Evolutionary conservation across 257 asterid species (phyloP), one percentile per base, ranked within the genome.

Genomic region (Jaltomata sinuosa): DNA sequence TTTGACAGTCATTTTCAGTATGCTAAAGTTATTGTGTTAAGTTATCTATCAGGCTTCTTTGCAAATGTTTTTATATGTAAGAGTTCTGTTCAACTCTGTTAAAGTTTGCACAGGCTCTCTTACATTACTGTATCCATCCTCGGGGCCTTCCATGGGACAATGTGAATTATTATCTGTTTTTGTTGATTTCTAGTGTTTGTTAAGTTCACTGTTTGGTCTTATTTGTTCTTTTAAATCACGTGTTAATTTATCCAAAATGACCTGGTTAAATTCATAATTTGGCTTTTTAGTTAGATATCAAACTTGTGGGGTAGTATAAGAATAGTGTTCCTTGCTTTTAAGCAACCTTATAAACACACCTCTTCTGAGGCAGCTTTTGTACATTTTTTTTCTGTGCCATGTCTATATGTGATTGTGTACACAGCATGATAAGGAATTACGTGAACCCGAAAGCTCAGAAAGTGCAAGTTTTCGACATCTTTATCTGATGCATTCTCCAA

Each of bases 401-500:
- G 62, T 49, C 27, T 47, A 49, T 31, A 49, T 76, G 45, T 49
- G 62, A 77, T 76, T 77, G 62, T 49, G 45, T 18, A 49, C 45
- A 49, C 61, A 77, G 4, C 19, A 18, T 29, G 45, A 27, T 49
- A 29, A 77, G 45, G 81, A 47, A 16, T 47, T 77, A 49, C 22
- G n/a, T 77, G 27, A 27, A 77, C 61, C 81, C 21, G 61, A 49
- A 77, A 77, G 27, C 62, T 50, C 22, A 77, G 22, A 27, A 77
- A 77, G 29, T 77, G 27, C 62, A 31, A 29, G 82, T 29, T 49
- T 76, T 49, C 32, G 0, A 71, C 1, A 31, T 54, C 54, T 45
- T 74, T 16, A 84, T 83, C 89, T 88, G 83, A 90, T 84, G 82
- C 64, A 2, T 64, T 80, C 85, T 87, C 86, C 79, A 86, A 47